Conservation (phyloP, 805 yeast genomes). For the Maudiozyma saulgeensis region DNA sequence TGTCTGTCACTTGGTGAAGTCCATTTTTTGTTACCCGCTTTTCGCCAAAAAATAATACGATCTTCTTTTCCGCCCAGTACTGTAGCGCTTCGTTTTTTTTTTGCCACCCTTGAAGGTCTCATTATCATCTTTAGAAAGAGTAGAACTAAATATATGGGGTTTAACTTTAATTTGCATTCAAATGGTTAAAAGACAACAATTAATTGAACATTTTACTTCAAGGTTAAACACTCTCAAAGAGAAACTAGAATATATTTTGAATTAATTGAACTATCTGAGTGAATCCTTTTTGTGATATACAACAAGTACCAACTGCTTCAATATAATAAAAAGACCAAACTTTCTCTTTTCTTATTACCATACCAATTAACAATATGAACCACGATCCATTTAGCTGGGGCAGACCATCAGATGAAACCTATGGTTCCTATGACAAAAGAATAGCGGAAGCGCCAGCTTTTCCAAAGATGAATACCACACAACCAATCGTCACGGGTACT, state of each 20-base stretch:
- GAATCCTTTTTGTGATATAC: too few relatives aligned
- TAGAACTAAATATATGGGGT: not conserved
- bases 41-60: not conserved
- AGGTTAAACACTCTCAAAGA: too few relatives aligned
- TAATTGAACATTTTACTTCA: too few relatives aligned
- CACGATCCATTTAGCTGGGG: constrained; percentile 97
- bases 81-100: not conserved
- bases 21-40: not conserved
- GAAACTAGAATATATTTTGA: too few relatives aligned
- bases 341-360: too few relatives aligned
- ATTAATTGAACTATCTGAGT: too few relatives aligned
- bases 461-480: constrained; percentile 82
- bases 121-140: not conserved
- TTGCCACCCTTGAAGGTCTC: constrained; percentile 4
- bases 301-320: too few relatives aligned
- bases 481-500: constrained; percentile 93
- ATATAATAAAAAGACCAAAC: too few relatives aligned
- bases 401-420: constrained; percentile 73
- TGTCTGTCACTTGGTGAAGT: not conserved
- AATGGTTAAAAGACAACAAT: too few relatives aligned
- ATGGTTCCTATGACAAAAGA: constrained; percentile 68
- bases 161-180: too few relatives aligned
- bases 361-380: constrained; percentile 45
- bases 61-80: not conserved
- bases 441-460: constrained; percentile 60